Evolutionary conservation across 2,329 filamentous ascomycete genomes (phyloP), one percentile per base, ranked within the genome.

Genomic region (Ambrosiella cleistominuta): DNA sequence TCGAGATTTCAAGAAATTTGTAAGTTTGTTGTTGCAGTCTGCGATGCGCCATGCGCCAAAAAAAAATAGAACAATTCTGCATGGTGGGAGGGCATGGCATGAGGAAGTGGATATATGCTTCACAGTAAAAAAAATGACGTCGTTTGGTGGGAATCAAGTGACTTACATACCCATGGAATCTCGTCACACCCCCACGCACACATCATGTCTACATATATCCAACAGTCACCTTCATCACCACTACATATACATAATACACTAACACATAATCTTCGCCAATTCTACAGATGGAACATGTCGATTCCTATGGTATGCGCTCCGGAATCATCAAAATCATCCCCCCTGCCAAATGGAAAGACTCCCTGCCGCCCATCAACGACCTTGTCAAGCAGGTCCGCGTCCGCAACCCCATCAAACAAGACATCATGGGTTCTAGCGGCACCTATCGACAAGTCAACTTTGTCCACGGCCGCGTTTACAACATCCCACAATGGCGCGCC

Each of bases 361-460:
- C 81, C 35, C 82, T 93, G 42, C 86, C 87, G 13, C 75, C 79
- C 42, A 80, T 96, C 62, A 83, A 93, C 66, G 86, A 96, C 65
- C 78, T 88, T 55, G 80, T 98, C 63, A 97, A 96, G 71, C 83
- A 85, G 62, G 87, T 98, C 69, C 85, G 83, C 67, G 90, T 98
- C 66, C 91, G 91, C 70, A 94, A 98, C 63, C 93, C 93, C 2
- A 97, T 98, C 68, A 95, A 89, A 67, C 93, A 98, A 70, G 93
- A 98, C 66, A 98, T 98, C 65, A 91, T 94, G 76, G 93, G 93
- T 47, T 88, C 87, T 56, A 88, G 91, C 67, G 94, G 93, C 59
- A 94, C 88, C 59, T 98, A 96, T 68, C 91, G 91, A 40, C 93
- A 98, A 69, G 88, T 93, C 66, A 98, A 98, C 67, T 90, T 98